These are phyloP conservation scores for Pythium myriotylum DNA, from an alignment of 352 stramenopile genomes.

Conservation along the genomic window DNA sequence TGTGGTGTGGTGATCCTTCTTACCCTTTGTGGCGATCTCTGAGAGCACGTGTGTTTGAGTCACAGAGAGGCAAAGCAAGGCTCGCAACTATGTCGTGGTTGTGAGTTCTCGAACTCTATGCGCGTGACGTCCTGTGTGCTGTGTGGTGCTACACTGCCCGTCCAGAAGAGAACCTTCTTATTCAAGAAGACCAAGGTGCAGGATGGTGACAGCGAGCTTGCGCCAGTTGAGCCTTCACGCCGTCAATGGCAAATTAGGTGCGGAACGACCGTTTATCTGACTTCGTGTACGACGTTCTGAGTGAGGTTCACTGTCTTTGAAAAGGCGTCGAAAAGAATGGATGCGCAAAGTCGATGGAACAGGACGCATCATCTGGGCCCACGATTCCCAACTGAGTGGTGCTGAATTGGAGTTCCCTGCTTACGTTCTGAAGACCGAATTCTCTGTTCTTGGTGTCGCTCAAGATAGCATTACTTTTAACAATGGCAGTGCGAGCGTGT, in stretches of 20 bases:
- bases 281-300: not conserved
- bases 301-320: not conserved
- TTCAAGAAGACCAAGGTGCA: not conserved
- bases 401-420: not conserved
- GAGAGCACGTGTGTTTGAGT: not conserved
- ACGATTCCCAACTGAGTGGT: not conserved
- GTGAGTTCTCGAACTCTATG: slow-evolving; percentile 21
- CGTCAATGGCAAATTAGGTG: slow-evolving; percentile 17
- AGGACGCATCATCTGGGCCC: slow-evolving; percentile 13
- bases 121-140: slow-evolving; percentile 18
- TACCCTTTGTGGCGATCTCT: no score
- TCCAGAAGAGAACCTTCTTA: slow-evolving; percentile 1
- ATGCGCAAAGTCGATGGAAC: slow-evolving; percentile 1
- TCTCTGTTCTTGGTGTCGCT: no score
- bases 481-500: no score
- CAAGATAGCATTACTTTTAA: no score
- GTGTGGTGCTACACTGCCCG: slow-evolving; percentile 9
- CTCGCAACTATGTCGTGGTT: slow-evolving; percentile 5
- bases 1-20: not conserved
- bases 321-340: slow-evolving; percentile 24
- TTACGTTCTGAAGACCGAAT: slow-evolving; percentile 10
- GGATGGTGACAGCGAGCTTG: not conserved
- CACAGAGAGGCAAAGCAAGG: slow-evolving; percentile 24
- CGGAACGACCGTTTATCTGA: not conserved
- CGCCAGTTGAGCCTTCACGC: not conserved